Base-by-base conservation (phyloP, 2,329 filamentous ascomycete species). In the Ambrosiella xylebori region DNA sequence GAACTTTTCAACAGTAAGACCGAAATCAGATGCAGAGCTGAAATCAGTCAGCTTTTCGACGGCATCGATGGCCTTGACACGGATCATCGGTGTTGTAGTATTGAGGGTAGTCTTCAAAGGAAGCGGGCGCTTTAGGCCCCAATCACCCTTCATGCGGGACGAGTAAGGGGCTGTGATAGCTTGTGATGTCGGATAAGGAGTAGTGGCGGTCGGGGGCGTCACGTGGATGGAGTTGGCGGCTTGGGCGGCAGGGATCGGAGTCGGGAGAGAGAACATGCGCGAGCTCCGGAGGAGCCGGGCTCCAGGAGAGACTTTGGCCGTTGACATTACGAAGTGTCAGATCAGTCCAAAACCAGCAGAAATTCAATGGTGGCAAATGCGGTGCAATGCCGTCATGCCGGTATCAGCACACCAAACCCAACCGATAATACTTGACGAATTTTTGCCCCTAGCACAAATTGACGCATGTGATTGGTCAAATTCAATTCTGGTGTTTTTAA, bases 11-110 rank as follows among this genome's bases (percentile, higher is more conserved):
- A 94, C 74, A 7, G 88, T 89, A 64, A 88, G 73, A 56, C 83
- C 79, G 70, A 95, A 88, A 68, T 95, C 88, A 59, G 84, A 79
- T 0, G 89, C 86, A 41, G 86, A 89, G 62, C 81, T 77, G 70
- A 89, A 97, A 66, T 96, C 89, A 66, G 90, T 95, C 64, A 96
- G 78, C 68, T 89, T 85, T 70, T 96, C 89, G 64, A 82, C 79
- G 1, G 88, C 86, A 73, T 97, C 91, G 63, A 95, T 77, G 61
- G 85, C 78, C 65, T 81, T 82, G 64, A 97, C 72, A 63, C 87
- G 81, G 57, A 95, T 78, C 54, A 86, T 75, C 8, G 89, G 86
- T n/a, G 82, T 83, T 6, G 83, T 81, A 6, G 81, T 82, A 57
- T 80, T 80, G 17, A 81, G 79, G 4, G 88, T 90, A 2, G 85